Conservation (phyloP, 208 protist genomes). For the Leishmania major region DNA sequence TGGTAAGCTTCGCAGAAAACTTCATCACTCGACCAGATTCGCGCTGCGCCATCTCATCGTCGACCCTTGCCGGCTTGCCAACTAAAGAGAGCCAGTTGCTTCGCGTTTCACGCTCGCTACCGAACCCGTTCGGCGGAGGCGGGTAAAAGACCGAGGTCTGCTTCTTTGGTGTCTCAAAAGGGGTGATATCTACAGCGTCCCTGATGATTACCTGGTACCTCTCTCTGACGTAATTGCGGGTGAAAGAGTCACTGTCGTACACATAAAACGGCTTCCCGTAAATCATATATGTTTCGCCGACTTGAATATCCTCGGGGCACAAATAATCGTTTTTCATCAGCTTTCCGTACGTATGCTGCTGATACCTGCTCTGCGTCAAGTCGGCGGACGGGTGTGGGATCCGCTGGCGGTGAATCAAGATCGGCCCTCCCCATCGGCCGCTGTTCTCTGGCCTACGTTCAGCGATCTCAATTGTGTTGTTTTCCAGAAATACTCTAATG, state of each 20-base stretch:
- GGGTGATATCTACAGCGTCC: constrained; percentile 58
- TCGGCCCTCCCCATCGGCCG: constrained; percentile 61
- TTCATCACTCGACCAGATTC: constrained; percentile 87
- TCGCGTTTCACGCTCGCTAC: constrained; percentile 84
- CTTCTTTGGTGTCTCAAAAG: constrained; percentile 54
- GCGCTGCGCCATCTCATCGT: constrained; percentile 66
- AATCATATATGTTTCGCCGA: constrained; percentile 86
- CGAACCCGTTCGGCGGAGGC: constrained; percentile 91
- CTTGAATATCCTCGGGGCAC: constrained; percentile 71
- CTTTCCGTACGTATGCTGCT: constrained; percentile 89
- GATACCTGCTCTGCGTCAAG: constrained; percentile 52
- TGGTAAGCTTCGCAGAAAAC: constrained; percentile 69
- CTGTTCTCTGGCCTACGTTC: constrained; percentile 75
- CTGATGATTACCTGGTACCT: constrained; percentile 59
- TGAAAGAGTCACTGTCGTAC: constrained; percentile 80
- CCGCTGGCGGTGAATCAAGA: constrained; percentile 80
- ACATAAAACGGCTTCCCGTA: constrained; percentile 85
- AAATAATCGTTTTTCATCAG: constrained; percentile 88
- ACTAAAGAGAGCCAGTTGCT: constrained; percentile 82
- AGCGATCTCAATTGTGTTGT: constrained; percentile 79
- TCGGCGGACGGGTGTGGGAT: constrained; percentile 52
- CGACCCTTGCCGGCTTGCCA: constrained; percentile 60
- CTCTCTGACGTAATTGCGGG: constrained; percentile 70
- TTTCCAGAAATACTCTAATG: constrained; percentile 78
- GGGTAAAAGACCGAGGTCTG: constrained; percentile 69